Evolutionary conservation across 306 rosid genomes (phyloP), one percentile per base, ranked within the genome.

Genomic region (Canavalia gladiata): DNA sequence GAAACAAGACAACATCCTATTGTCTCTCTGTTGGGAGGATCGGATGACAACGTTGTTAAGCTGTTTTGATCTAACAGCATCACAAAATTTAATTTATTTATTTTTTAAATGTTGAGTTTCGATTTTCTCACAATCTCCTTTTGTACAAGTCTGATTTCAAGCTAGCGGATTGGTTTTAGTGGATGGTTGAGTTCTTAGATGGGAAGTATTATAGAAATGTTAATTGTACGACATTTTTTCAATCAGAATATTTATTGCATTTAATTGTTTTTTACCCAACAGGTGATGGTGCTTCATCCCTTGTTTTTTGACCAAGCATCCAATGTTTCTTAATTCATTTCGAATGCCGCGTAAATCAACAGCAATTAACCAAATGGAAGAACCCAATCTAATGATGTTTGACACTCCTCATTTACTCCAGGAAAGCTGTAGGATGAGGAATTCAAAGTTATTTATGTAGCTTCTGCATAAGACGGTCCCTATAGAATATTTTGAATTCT

Each of bases 211-310:
- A 49, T 63, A 85, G 83, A 71, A 83, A 76, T 80, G 78, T 80
- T 68, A 84, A 66, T 86, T 90, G 89, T 89, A 87, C 68, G 75
- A 90, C 88, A 56, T 79, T 81, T 74, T 85, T 62, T 52, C 28
- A 78, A 41, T 79, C 29, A 69, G 57, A 75, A 69, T 81, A 66
- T 81, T 81, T 55, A 46, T 51, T 83, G 74, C 68, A 75, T 78
- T 65, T 31, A 72, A 74, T 84, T 52, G 81, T 57, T 65, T 28
- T 60, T 42, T 30, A 6, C 63, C 50, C 7, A 46, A 8, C n/a
- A 30, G 78, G 74, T 52, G 64, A 46, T 65, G 43, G 28, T 77
- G 68, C 28, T 51, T 77, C 13, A 33, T 43, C 63, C 55, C 62
- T 5, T 18, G 35, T 57, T 41, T 39, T 59, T 64, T 55, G 68